Evolutionary conservation across 805 yeast species (phyloP), one percentile per base, ranked within the genome.

Genomic region (Pichia phayaonensis): DNA sequence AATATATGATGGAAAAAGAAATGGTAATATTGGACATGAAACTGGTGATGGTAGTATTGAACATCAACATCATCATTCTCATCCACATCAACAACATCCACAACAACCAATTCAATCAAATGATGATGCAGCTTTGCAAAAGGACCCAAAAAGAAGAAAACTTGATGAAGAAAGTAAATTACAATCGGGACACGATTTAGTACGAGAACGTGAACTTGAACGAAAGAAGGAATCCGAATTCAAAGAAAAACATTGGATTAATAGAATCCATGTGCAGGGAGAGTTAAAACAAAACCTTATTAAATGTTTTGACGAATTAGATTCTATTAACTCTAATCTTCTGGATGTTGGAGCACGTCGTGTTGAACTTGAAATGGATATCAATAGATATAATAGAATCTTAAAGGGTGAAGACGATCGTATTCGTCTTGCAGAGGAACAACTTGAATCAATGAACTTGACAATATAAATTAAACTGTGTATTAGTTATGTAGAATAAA

Each of bases 381-480:
- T 60, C 42, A 58, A 58, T 40, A 56, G 60, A 44, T 56, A 56
- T 38, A 53, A 56, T 15, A 53, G 70, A 38, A 49, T 63, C 24
- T 47, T 58, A 13, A 52, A 50, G 29, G 58, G 58, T 41, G 70
- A 65, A 40, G 66, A 61, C 18, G 52, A 56, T 18, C 54, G 60
- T 34, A 54, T 61, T 24, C 55, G 57, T 23, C 46, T 66, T 29
- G 58, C 61, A 31, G 73, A 65, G 42, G 81, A 78, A 53, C 76
- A 75, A 56, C 63, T 78, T 42, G 81, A 76, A 54, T 76, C 76
- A 51, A 68, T 77, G 62, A 65, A 75, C 23, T 71, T 71, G 52
- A 55, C 36, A 24, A 22, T 42, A 27, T 36, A 38, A 31, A 23
- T 27, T 71, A 29, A 20, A 13, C 13, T 40, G 26, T 40, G 22